Base-by-base conservation (phyloP, 495 filamentous ascomycete species). In the Gamarada debralockiae region DNA sequence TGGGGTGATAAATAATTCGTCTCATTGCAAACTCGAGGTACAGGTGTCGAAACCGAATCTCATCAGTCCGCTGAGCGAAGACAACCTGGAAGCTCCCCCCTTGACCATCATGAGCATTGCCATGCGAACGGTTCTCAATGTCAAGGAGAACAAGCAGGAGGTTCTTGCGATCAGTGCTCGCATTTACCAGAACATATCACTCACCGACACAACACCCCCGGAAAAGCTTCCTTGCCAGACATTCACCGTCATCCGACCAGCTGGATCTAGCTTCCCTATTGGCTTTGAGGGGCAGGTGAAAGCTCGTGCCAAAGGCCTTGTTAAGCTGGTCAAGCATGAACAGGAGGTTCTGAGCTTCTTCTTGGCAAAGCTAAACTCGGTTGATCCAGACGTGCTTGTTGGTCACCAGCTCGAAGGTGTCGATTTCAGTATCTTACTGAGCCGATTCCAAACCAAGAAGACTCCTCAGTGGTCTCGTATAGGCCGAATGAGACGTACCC, bases 401-500 rank as follows among this genome's bases (percentile, higher is more conserved):
- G 93, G 93, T n/a, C 93, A 97, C 63, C 86, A 95, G 64, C 77
- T 97, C 21, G 95, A 98, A 68, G 95, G 93, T 60, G 91, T 98
- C 3, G 93, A 98, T 60, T 95, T 93, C 59, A 91, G 90, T 59
- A 84, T 97, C 48, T 72, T 98, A 24, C 72, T 98, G 6, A 93
- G 81, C 66, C 83, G 93, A 17, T 76, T 98, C 65, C 83, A 87
- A 53, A 91, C 96, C 59, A 89, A 84, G 69, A 97, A 90, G 67
- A 92, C 88, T 0, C 88, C 87, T 6, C 84, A 89, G 36, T 98
- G 93, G 93, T 92, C 93, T 57, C 80, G 90, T 25, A 84, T 98
- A 49, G 93, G 93, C 42, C 78, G 93, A 51, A 71, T 98, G 59
- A 86, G 84, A 67, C 83, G 92, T 59, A 74, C 80, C 21, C 78